phyloP scores from a whole-genome alignment of 352 stramenopile genomes.

The Phytophthora vignae region DNA sequence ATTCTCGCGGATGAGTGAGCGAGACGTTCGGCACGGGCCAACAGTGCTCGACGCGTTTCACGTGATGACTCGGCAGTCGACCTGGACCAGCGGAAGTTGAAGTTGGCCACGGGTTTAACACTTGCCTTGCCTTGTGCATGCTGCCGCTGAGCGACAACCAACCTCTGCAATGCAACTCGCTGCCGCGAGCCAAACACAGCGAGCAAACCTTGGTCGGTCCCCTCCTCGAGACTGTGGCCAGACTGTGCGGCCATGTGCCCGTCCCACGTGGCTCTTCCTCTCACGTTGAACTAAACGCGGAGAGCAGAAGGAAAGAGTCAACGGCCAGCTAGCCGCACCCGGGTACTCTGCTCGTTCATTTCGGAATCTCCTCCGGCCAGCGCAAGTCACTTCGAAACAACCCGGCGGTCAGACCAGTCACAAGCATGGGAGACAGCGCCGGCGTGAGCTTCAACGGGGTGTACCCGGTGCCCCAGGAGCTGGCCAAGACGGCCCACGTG shows the following conservation, averaged over 20 bases:
- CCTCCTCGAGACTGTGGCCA: not conserved
- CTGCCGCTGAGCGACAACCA: too few species aligned
- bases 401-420: not conserved
- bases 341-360: slow-evolving; percentile 11
- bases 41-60: slow-evolving; percentile 21
- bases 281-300: slow-evolving; percentile 32
- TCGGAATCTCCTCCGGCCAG: slow-evolving; percentile 16
- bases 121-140: not conserved
- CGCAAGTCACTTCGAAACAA: slow-evolving; percentile 6
- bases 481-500: slow-evolving; percentile 70
- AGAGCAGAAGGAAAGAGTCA: not conserved
- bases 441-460: slow-evolving; percentile 41
- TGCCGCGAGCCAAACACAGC: not conserved
- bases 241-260: slow-evolving; percentile 14
- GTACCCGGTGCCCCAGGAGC: slow-evolving; percentile 37
- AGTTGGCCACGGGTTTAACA: slow-evolving; percentile 29
- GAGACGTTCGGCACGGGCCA: not conserved
- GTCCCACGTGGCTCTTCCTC: slow-evolving; percentile 10
- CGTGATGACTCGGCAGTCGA: slow-evolving; percentile 15
- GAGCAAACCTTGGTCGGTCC: not conserved
- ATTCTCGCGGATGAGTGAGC: slow-evolving; percentile 3
- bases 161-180: too few species aligned
- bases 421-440: slow-evolving; percentile 38
- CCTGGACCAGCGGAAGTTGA: slow-evolving; percentile 9
- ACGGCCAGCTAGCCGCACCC: not conserved